A percentile compares a stretch with the other conserved stretches of the same genome.
These are phyloP conservation scores for Tolypocladium tropicale DNA, from an alignment of 2,329 filamentous ascomycete species.

Conservation along the genomic window DNA sequence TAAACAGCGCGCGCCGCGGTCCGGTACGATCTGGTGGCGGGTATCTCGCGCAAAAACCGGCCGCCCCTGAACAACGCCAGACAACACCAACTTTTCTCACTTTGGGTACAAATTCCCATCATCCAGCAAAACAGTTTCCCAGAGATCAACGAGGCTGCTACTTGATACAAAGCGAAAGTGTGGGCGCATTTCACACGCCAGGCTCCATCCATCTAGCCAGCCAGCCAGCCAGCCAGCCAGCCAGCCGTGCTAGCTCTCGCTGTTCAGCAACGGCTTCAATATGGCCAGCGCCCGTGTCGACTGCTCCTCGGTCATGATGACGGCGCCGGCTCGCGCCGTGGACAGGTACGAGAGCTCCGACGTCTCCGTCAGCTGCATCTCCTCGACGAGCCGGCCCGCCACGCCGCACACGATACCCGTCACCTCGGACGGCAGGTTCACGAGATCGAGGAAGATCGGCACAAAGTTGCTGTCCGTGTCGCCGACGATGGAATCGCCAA, in stretches of 20 bases:
- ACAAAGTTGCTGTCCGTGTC: slow-evolving; percentile 62
- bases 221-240: neutral
- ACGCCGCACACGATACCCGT: slow-evolving; percentile 95
- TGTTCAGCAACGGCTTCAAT: slow-evolving; percentile 42
- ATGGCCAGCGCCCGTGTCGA: slow-evolving; percentile 64
- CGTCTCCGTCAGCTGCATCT: slow-evolving; percentile 44
- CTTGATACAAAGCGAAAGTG: neutral
- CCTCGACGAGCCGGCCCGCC: slow-evolving; percentile 69
- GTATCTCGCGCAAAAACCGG: slow-evolving; percentile 1
- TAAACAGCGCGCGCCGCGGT: neutral
- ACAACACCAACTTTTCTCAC: neutral
- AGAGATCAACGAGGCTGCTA: neutral
- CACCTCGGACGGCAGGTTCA: slow-evolving; percentile 70
- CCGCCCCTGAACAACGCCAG: neutral
- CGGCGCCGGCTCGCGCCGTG: slow-evolving; percentile 78
- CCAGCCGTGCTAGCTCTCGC: slow-evolving; percentile 12
- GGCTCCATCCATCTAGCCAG: too few relatives aligned
- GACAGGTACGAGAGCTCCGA: slow-evolving; percentile 86
- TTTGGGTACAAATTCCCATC: neutral
- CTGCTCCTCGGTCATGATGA: slow-evolving; percentile 71
- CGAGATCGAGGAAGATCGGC: slow-evolving; percentile 82
- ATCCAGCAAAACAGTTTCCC: neutral
- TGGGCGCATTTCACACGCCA: neutral
- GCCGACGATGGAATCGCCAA: slow-evolving; percentile 66
- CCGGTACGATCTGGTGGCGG: neutral